phyloP scores from a whole-genome alignment of 768 basidiomycete genomes.

The Rhodotorula kratochvilovae region DNA sequence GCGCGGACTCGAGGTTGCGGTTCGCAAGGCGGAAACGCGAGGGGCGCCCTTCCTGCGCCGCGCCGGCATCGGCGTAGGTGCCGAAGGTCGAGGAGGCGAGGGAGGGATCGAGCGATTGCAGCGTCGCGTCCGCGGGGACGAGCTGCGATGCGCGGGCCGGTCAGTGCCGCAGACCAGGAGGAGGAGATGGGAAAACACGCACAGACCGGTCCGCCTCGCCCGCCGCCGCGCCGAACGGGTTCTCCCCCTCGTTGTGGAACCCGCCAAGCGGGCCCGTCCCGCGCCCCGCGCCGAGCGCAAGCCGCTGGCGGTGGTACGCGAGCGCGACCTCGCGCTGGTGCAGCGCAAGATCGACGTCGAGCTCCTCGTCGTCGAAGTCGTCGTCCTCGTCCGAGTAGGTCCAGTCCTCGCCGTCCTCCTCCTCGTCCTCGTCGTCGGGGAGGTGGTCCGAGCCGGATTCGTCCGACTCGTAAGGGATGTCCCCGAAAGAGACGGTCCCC shows the following conservation, averaged over 20 bases:
- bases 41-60: constrained; percentile 3
- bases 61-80: constrained; percentile 15
- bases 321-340: constrained; percentile 37
- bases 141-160: neutral
- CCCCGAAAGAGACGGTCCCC: constrained; percentile 22
- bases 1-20: constrained; percentile 35
- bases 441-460: constrained; percentile 7
- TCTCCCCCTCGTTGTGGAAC: constrained; percentile 8
- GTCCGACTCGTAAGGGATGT: constrained; percentile 19
- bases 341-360: constrained; percentile 37
- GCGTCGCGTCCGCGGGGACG: constrained; percentile 25
- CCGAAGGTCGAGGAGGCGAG: constrained; percentile 1
- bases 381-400: constrained; percentile 19
- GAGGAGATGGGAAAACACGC: neutral
- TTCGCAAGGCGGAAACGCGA: constrained; percentile 36
- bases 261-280: constrained; percentile 37
- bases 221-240: neutral
- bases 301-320: constrained; percentile 32
- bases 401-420: constrained; percentile 6
- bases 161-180: neutral
- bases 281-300: constrained; percentile 25
- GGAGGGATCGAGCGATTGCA: constrained; percentile 4
- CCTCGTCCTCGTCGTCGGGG: neutral
- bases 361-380: constrained; percentile 26
- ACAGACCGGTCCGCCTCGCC: constrained; percentile 20